These are phyloP conservation scores for Rhodamnia argentea DNA, from an alignment of 345 rosid genomes.

Conservation along the genomic window DNA sequence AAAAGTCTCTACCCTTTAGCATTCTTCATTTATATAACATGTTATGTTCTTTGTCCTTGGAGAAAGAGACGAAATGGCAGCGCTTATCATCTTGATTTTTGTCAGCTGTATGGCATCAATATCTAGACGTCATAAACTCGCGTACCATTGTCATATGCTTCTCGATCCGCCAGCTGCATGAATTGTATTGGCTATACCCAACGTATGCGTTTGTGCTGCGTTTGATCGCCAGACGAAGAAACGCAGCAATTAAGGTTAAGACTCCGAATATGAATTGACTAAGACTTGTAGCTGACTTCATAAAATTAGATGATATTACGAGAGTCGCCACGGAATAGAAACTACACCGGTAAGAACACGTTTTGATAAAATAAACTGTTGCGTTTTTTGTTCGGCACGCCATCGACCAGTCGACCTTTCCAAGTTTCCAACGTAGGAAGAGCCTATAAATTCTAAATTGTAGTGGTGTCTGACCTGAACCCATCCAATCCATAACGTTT, in stretches of 20 bases:
- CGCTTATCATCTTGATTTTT: not conserved
- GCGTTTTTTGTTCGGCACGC: rapidly evolving
- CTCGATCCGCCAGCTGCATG: not conserved
- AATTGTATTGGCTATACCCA: not conserved
- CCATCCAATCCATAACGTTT: not conserved
- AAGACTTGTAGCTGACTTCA: not conserved
- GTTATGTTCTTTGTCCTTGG: not conserved
- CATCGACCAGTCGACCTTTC: too few species aligned
- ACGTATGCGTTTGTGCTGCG: not conserved
- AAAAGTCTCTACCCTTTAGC: not conserved
- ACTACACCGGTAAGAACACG: not conserved
- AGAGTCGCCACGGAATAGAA: not conserved
- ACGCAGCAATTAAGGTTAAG: not conserved
- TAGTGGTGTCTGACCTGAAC: not conserved
- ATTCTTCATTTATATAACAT: not conserved
- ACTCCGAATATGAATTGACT: not conserved
- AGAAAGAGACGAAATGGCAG: not conserved
- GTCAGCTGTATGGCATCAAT: not conserved
- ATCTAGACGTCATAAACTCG: not conserved
- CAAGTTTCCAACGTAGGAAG: not conserved
- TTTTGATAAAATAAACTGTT: not conserved
- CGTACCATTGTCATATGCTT: not conserved
- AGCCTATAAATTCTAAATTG: not conserved
- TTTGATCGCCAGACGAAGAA: too few species aligned
- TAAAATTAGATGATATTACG: not conserved